Conservation (phyloP, 2,329 filamentous ascomycete species). For the Talaromyces sp. region DNA sequence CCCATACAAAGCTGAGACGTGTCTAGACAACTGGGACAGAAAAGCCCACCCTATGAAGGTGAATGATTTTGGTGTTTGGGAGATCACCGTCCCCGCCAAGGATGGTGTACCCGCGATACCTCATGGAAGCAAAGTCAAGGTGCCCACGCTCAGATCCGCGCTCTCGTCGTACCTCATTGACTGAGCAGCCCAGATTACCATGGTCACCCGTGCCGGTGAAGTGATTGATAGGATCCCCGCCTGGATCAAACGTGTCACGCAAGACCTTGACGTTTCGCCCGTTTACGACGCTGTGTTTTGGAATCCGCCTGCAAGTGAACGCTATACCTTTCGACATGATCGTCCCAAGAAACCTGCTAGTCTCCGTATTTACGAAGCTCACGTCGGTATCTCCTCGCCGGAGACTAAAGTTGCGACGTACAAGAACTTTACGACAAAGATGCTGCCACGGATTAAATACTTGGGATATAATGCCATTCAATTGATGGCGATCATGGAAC, state of each 20-base stretch:
- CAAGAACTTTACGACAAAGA: constrained; percentile 92
- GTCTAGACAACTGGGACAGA: constrained; percentile 75
- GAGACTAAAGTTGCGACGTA: constrained; percentile 86
- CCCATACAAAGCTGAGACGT: constrained; percentile 23
- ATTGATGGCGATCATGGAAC: constrained; percentile 98
- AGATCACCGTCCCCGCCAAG: constrained; percentile 68
- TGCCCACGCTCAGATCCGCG: constrained; percentile 31
- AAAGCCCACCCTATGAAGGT: constrained; percentile 82
- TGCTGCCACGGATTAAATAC: constrained; percentile 82
- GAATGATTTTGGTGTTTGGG: constrained; percentile 79
- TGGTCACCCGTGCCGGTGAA: constrained; percentile 73
- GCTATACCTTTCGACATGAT: constrained; percentile 77
- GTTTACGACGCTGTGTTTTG: constrained; percentile 95
- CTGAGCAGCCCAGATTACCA: constrained; percentile 60
- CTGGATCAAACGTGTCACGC: constrained; percentile 97
- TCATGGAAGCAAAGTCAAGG: constrained; percentile 96
- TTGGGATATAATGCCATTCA: constrained; percentile 97
- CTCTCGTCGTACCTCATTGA: constrained; percentile 4
- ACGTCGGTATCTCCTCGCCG: constrained; percentile 92
- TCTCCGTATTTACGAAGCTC: constrained; percentile 94
- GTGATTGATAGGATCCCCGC: constrained; percentile 83
- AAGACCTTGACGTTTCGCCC: constrained; percentile 82
- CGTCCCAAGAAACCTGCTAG: constrained; percentile 79
- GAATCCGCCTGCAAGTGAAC: constrained; percentile 76
- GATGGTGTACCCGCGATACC: constrained; percentile 73